These are phyloP conservation scores for Gliomastix tumulicola DNA, from an alignment of 2,329 filamentous ascomycete species.

Conservation along the genomic window DNA sequence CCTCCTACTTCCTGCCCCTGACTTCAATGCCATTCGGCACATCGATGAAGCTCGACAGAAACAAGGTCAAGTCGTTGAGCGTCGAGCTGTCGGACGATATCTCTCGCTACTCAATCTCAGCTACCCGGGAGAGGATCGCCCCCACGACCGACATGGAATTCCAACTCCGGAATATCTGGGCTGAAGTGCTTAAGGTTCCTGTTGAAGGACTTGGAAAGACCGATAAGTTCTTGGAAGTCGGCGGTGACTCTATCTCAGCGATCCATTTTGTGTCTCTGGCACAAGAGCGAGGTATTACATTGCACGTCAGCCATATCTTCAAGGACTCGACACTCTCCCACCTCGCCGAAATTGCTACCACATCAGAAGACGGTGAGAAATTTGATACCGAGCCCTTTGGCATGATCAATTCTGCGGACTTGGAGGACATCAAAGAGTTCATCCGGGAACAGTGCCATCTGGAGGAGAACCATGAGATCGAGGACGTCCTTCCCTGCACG, in stretches of 20 bases:
- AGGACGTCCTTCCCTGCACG: conserved; percentile 26
- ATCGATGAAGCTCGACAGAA: conserved; percentile 9
- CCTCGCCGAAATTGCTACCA: not conserved
- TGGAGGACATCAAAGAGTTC: not conserved
- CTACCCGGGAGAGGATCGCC: too few relatives aligned
- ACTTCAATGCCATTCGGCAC: conserved; percentile 10
- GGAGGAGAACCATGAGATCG: conserved; percentile 1
- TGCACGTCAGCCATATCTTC: conserved; percentile 1
- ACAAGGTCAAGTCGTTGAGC: conserved; percentile 7
- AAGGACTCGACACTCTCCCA: not conserved
- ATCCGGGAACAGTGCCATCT: not conserved
- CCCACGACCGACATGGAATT: conserved; percentile 1
- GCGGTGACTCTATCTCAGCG: conserved; percentile 24
- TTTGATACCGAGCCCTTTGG: too few relatives aligned
- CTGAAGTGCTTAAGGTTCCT: not conserved
- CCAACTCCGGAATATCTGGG: not conserved
- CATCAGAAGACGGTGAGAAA: not conserved
- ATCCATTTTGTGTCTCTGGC: conserved; percentile 4
- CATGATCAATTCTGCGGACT: not conserved
- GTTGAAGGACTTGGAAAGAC: not conserved
- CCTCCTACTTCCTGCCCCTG: conserved; percentile 6
- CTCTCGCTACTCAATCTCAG: too few relatives aligned
- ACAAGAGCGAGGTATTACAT: not conserved
- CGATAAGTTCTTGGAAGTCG: conserved; percentile 7
- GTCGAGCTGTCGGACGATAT: too few relatives aligned